Percentiles rank a stretch among this genome's conserved stretches.
Evolutionary conservation across 768 basidiomycete genomes (phyloP).

Genomic region (Boletales sp.): DNA sequence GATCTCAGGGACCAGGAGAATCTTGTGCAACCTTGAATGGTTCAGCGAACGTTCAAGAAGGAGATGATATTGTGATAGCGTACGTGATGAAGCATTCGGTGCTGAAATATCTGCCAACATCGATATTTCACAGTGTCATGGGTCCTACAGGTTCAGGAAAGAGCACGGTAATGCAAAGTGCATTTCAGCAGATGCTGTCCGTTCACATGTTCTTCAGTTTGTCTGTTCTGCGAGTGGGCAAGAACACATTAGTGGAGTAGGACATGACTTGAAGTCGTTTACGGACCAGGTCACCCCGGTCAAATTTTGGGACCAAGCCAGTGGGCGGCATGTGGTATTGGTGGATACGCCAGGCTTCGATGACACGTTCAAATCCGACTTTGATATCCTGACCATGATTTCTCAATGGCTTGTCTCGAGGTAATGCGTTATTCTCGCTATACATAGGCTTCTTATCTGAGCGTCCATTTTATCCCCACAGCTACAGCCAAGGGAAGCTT

Average conservation of each 20-base stretch:
- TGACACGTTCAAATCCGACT: slow-evolving; percentile 15
- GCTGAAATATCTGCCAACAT: neutral
- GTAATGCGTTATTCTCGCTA: neutral
- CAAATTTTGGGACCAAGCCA: slow-evolving; percentile 5
- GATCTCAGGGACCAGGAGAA: no score
- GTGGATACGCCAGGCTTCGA: slow-evolving; percentile 27
- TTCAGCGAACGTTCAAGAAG: no score
- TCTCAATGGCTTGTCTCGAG: slow-evolving; percentile 14
- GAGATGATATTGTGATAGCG: slow-evolving; percentile 11
- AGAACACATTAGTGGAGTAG: neutral
- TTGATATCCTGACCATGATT: slow-evolving; percentile 11
- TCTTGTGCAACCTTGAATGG: no score
- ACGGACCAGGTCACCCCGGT: slow-evolving; percentile 4
- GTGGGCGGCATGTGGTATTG: slow-evolving; percentile 7
- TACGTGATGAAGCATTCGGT: neutral
- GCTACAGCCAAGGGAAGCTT: slow-evolving; percentile 4
- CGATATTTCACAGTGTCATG: slow-evolving; percentile 9
- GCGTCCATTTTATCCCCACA: neutral
- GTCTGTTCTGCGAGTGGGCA: slow-evolving; percentile 3
- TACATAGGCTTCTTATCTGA: neutral
- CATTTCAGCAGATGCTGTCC: neutral
- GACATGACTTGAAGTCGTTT: slow-evolving; percentile 8
- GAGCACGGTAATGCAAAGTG: slow-evolving; percentile 6
- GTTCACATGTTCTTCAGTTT: slow-evolving; percentile 6
- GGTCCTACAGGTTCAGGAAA: slow-evolving; percentile 18